Evolutionary conservation across 2,329 filamentous ascomycete species (phyloP), one percentile per base, ranked within the genome.

Genomic region (Alternaria novae-zelandiae): DNA sequence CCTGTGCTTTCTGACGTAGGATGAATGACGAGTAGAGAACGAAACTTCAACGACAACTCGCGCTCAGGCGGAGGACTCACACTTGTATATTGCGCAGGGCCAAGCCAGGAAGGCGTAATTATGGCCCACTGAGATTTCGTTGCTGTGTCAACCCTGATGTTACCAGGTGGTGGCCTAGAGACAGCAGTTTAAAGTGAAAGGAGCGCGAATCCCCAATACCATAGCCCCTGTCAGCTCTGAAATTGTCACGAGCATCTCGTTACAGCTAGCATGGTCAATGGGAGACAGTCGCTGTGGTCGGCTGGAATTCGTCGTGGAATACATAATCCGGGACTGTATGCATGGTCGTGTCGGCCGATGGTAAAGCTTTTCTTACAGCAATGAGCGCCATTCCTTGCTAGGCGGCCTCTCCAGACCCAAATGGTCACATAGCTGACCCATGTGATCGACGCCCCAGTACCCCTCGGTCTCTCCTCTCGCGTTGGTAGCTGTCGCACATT

Each of bases 361-460:
- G 15, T 43, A 54, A 17, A 17, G 10, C n/a, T 20, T n/a, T 28
- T 50, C 20, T 54, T 79, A 77, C 44, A 83, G 61, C 71, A 83
- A 70, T 47, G 80, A 77, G 65, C 69, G 77, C 75, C 80, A 81
- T 2, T 75, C 80, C 50, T 70, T 79, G 9, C 73, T 71, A 41
- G 64, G 50, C 6, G 76, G 75, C 44, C 74, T 77, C 43, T 88
- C 83, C 60, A 89, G 67, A 2, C 82, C 85, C 61, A 89, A 67
- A 73, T 86, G 84, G 59, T 86, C 82, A 44, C 81, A 80, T 4
- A 89, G 78, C 70, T 85, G 83, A 2, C 84, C 87, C 46, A 90
- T 67, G 75, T 88, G 86, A 79, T 89, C 87, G 13, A 89, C 83
- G 0, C 88, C 88, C 85, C 86, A 90, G 69, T 86, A 89, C 1